These are phyloP conservation scores for Oldenlandia corymbosa DNA, from an alignment of 257 asterid species.

Conservation along the genomic window DNA sequence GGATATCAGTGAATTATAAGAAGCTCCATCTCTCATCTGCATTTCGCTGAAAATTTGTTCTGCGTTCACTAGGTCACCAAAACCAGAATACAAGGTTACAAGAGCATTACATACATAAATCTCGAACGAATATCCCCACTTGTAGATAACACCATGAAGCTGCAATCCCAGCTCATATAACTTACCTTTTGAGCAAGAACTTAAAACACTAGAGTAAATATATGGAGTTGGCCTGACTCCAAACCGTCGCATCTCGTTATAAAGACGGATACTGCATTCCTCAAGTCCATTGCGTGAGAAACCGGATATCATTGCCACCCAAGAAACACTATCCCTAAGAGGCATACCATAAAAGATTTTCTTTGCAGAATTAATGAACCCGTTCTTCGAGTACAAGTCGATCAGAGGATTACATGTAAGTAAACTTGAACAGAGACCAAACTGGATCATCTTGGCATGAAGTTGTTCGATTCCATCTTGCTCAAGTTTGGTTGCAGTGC, in stretches of 20 bases:
- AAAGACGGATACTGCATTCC: constrained; percentile 47
- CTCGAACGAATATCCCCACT: constrained; percentile 69
- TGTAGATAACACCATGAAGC: constrained; percentile 59
- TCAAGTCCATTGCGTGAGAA: constrained; percentile 49
- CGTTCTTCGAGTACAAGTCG: constrained; percentile 65
- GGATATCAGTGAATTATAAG: constrained; percentile 76
- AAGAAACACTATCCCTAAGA: constrained; percentile 61
- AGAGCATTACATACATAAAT: constrained; percentile 79
- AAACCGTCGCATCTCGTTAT: constrained; percentile 57
- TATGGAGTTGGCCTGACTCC: constrained; percentile 86
- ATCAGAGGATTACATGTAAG: constrained; percentile 59
- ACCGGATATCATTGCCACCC: constrained; percentile 89
- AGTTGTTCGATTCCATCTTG: constrained; percentile 36
- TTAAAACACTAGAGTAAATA: constrained; percentile 65
- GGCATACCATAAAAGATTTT: constrained; percentile 43
- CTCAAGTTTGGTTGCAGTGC: constrained; percentile 31
- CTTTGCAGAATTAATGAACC: constrained; percentile 46
- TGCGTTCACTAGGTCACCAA: constrained; percentile 39
- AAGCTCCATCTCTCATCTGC: constrained; percentile 50
- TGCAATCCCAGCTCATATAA: constrained; percentile 57
- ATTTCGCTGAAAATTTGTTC: constrained; percentile 60
- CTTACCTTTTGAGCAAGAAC: constrained; percentile 65
- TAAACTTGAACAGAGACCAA: constrained; percentile 40
- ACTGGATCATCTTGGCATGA: constrained; percentile 56
- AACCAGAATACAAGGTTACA: constrained; percentile 59